phyloP scores from a whole-genome alignment of 2,329 filamentous ascomycete species.

The Arthrobotrys musiformis region DNA sequence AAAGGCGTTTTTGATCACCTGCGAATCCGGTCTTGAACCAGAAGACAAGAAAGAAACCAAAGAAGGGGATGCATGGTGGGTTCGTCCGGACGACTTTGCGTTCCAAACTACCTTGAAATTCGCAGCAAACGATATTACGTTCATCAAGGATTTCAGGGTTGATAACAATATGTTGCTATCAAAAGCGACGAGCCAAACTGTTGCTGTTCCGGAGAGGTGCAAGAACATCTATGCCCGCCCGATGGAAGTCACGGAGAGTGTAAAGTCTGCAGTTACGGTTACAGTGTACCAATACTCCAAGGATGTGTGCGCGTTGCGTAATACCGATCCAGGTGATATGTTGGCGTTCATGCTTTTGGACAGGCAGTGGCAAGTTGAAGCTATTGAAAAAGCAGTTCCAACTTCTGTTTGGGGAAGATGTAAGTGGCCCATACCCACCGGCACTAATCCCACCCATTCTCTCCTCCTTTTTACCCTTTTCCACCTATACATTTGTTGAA shows the following conservation, averaged over 20 bases:
- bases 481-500: not conserved
- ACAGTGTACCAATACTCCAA: not conserved
- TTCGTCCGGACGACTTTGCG: not conserved
- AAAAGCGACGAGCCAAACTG: not conserved
- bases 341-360: not conserved
- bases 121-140: not conserved
- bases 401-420: not conserved
- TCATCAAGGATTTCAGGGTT: not conserved
- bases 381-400: not conserved
- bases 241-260: not conserved
- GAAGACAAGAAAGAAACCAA: conserved; percentile 23
- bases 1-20: conserved; percentile 14
- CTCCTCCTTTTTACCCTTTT: not conserved
- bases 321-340: not conserved
- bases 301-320: not conserved
- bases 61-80: not conserved
- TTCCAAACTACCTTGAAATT: not conserved
- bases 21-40: conserved; percentile 2
- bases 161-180: not conserved
- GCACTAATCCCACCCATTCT: too few species aligned
- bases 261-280: not conserved
- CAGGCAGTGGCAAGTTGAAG: not conserved
- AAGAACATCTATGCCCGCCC: conserved; percentile 5
- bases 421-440: not conserved
- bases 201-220: not conserved